These are phyloP conservation scores for Crithidia bombi DNA, from an alignment of 208 protist genomes.

Conservation along the genomic window DNA sequence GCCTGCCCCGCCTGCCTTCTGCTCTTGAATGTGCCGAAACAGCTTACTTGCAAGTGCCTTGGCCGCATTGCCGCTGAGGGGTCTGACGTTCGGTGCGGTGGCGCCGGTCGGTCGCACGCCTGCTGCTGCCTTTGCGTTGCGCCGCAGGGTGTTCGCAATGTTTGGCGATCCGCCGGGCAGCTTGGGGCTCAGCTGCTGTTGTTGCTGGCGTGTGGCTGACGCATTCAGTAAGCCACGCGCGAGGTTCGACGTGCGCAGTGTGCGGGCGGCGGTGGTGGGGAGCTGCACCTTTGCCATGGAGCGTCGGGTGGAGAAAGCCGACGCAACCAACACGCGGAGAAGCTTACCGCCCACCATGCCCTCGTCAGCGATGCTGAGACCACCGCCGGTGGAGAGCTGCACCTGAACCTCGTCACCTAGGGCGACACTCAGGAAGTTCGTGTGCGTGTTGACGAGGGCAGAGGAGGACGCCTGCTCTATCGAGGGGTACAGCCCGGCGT, in stretches of 20 bases:
- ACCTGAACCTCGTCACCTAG: conserved; percentile 70
- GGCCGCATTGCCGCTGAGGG: conserved; percentile 14
- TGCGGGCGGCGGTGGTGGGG: conserved; percentile 19
- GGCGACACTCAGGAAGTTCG: conserved; percentile 72
- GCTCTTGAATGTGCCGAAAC: conserved; percentile 50
- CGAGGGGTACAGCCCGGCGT: conserved; percentile 54
- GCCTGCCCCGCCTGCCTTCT: conserved; percentile 23
- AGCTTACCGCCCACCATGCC: conserved; percentile 40
- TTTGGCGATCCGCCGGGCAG: background rate
- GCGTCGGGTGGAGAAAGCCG: conserved; percentile 24
- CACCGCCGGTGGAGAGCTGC: conserved; percentile 40
- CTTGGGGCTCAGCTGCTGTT: background rate
- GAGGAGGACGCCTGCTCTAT: conserved; percentile 26
- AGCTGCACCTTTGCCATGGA: conserved; percentile 24
- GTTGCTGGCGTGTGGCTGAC: conserved; percentile 3
- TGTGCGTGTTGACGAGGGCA: conserved; percentile 60
- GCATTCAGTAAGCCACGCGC: conserved; percentile 10
- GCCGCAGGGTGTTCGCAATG: conserved; percentile 2
- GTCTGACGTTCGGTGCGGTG: background rate
- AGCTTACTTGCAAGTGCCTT: conserved; percentile 56
- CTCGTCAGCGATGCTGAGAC: conserved; percentile 26
- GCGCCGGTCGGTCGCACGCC: background rate
- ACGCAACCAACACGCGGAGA: conserved; percentile 28
- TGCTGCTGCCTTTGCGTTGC: background rate
- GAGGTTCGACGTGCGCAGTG: conserved; percentile 24